phyloP scores from a whole-genome alignment of 108 stramenopile genomes.

The Skeletonema menzelii region DNA sequence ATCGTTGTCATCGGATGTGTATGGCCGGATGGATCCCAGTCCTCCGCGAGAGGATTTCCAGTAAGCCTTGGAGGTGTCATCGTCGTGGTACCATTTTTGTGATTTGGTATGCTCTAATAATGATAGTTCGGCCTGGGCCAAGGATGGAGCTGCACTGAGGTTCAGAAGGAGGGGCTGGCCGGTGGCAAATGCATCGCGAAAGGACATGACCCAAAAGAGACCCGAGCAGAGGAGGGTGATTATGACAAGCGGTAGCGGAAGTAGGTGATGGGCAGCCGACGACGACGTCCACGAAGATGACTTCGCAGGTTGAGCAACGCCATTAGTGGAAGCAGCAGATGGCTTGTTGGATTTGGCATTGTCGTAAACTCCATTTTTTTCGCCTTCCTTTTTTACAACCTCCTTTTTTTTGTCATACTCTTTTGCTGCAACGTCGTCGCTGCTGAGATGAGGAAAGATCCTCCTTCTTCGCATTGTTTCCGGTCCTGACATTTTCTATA shows the following conservation, averaged over 20 bases:
- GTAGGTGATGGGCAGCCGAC: constrained; percentile 59
- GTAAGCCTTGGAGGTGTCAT: constrained; percentile 55
- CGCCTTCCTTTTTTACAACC: background rate
- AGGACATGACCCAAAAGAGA: constrained; percentile 66
- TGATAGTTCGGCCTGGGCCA: background rate
- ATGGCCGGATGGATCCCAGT: constrained; percentile 63
- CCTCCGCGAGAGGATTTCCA: constrained; percentile 90
- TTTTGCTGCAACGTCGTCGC: background rate
- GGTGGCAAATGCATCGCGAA: constrained; percentile 81
- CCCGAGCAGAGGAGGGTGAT: constrained; percentile 79
- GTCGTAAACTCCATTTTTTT: constrained; percentile 4
- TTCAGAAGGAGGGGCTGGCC: constrained; percentile 69
- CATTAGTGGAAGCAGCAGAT: background rate
- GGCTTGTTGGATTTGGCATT: constrained; percentile 23
- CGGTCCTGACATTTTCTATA: background rate
- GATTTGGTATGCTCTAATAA: constrained; percentile 80
- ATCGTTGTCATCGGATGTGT: constrained; percentile 86
- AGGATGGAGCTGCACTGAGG: constrained; percentile 2
- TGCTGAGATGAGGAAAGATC: constrained; percentile 41
- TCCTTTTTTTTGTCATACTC: background rate
- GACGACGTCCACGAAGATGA: background rate
- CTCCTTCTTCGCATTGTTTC: constrained; percentile 21
- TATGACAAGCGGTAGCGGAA: constrained; percentile 65
- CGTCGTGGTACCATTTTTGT: constrained; percentile 54
- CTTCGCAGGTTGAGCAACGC: background rate